A percentile compares a stretch with the other conserved stretches of the same genome.
phyloP scores from a whole-genome alignment of 164 flowering plant genomes.

The Magnolia kwangsiensis region DNA sequence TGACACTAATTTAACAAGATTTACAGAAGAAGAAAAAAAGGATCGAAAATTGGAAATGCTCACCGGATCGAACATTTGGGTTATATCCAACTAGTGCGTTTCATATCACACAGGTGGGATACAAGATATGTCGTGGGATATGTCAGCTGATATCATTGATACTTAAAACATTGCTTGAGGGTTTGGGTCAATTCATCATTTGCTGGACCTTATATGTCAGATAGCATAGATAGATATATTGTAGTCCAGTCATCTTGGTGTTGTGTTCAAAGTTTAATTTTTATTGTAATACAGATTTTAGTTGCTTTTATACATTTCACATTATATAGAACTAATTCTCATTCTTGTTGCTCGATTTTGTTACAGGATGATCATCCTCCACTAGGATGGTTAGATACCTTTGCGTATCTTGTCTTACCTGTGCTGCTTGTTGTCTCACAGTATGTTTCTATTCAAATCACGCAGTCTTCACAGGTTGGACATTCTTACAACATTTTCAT shows the following conservation, averaged over 20 bases:
- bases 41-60: too few relatives aligned
- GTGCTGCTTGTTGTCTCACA: conserved; percentile 68
- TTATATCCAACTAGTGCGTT: too few relatives aligned
- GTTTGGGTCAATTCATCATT: not conserved
- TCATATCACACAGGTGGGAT: too few relatives aligned
- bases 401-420: conserved; percentile 91
- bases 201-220: not conserved
- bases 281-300: not conserved
- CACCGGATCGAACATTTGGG: too few relatives aligned
- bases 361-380: conserved; percentile 98
- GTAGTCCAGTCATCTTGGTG: not conserved
- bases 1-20: too few relatives aligned
- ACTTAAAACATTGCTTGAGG: too few relatives aligned
- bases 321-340: not conserved
- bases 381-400: conserved; percentile 92
- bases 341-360: conserved; percentile 5
- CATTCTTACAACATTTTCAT: not conserved
- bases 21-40: too few relatives aligned
- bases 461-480: conserved; percentile 85
- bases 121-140: too few relatives aligned
- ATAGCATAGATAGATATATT: not conserved
- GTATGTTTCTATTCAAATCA: conserved; percentile 78
- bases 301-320: not conserved
- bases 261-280: not conserved
- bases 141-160: too few relatives aligned